phyloP scores from a whole-genome alignment of 2,329 filamentous ascomycete genomes.

The Elsinoe ampelina region DNA sequence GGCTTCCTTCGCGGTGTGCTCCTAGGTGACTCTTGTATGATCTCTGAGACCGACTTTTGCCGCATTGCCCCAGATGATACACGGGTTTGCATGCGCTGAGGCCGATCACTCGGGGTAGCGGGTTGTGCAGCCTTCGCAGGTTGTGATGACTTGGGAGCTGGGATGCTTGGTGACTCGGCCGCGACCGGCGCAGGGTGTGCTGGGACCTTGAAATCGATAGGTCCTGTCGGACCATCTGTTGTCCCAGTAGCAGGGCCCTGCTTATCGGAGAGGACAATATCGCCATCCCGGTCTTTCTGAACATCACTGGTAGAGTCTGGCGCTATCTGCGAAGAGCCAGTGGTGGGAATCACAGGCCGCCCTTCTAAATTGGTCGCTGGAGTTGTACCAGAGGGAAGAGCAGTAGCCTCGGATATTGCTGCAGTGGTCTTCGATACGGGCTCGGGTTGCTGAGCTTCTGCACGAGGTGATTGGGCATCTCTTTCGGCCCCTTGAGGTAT shows the following conservation, averaged over 20 bases:
- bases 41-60: constrained; percentile 65
- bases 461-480: background rate
- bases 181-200: constrained; percentile 19
- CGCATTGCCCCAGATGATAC: constrained; percentile 61
- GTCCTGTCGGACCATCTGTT: background rate
- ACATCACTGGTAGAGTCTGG: background rate
- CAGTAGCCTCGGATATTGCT: constrained; percentile 63
- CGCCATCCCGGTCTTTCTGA: constrained; percentile 18
- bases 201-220: background rate
- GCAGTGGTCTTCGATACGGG: constrained; percentile 57
- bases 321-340: too few relatives aligned
- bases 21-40: constrained; percentile 50
- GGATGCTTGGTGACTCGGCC: constrained; percentile 21
- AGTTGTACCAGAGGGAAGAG: constrained; percentile 57
- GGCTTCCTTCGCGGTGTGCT: constrained; percentile 41
- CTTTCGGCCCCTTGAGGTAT: background rate
- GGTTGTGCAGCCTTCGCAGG: constrained; percentile 19
- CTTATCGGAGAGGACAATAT: constrained; percentile 25
- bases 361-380: constrained; percentile 67
- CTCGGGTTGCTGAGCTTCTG: constrained; percentile 17
- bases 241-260: background rate
- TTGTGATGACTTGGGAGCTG: constrained; percentile 21
- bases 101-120: constrained; percentile 20
- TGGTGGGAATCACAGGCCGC: too few relatives aligned
- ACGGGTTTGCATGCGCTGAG: constrained; percentile 54